Evolutionary conservation across 495 filamentous ascomycete genomes (phyloP).

Genomic region (Podospora australis): DNA sequence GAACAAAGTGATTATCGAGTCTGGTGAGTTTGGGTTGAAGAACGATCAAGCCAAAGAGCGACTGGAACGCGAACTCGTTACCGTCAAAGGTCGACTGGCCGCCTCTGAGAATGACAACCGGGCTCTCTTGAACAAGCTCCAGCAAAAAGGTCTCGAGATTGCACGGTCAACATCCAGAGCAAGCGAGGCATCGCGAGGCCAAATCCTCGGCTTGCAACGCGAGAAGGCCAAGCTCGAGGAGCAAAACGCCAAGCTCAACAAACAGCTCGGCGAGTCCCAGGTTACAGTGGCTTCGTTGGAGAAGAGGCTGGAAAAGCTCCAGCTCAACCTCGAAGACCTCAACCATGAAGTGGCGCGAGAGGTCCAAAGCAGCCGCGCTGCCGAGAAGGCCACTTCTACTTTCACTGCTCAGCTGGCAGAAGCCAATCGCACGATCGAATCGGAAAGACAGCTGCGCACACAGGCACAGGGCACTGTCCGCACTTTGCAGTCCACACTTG

Average conservation of each 20-base stretch:
- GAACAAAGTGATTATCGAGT: conserved; percentile 76
- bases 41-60: conserved; percentile 93
- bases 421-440: conserved; percentile 80
- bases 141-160: conserved; percentile 97
- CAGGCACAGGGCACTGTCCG: conserved; percentile 84
- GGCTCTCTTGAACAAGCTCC: conserved; percentile 89
- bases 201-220: conserved; percentile 66
- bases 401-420: conserved; percentile 80
- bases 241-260: conserved; percentile 69
- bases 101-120: conserved; percentile 97
- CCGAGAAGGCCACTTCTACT: conserved; percentile 83
- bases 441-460: conserved; percentile 74
- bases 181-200: conserved; percentile 75
- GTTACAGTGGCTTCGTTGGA: conserved; percentile 78
- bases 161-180: conserved; percentile 82
- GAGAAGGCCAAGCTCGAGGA: conserved; percentile 84
- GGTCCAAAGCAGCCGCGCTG: conserved; percentile 83
- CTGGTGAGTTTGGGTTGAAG: conserved; percentile 75
- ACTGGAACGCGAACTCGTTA: conserved; percentile 84
- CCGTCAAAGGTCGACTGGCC: conserved; percentile 79
- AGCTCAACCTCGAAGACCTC: conserved; percentile 82
- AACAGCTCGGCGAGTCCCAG: conserved; percentile 83
- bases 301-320: conserved; percentile 93
- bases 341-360: conserved; percentile 90
- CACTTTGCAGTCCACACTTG: conserved; percentile 69